Base-by-base conservation (phyloP, 345 rosid species). In the Acer saccharum region DNA sequence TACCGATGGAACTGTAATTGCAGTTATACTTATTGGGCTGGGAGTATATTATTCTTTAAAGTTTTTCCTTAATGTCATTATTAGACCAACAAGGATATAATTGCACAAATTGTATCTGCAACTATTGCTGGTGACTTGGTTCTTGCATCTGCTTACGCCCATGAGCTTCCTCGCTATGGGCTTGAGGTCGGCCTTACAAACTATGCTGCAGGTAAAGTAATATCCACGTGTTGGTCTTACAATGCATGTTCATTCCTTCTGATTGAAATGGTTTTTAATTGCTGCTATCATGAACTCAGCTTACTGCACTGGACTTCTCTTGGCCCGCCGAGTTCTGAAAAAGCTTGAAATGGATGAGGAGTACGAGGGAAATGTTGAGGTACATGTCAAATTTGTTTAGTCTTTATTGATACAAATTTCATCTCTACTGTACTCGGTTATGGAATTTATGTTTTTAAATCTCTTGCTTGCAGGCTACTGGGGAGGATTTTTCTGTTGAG, bases 401-500 rank as follows among this genome's bases (percentile, higher is more conserved):
- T 39, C 4, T 64, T 39, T 2, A 4, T 50, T 39, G 67, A 58
- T 67, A 57, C 48, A 62, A 46, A 14, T 11, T 14, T 13, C 17
- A 41, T 20, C 18, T 46, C 10, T 25, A 9, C 14, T 43, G 32
- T 72, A 11, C 27, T 46, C 21, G 17, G 43, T 7, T 57, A 43
- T 43, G 35, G 12, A n/a, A 63, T 44, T 23, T 13, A 27, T 46
- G 52, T 46, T 43, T 27, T 21, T 12, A 32, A 71, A 14, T 29
- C 14, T 39, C 39, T 55, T 67, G 18, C 69, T 67, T 27, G 69
- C 81, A 91, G 94, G 94, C 91, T 13, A 77, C 85, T 21, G 97
- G 97, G 3, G 97, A 90, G 87, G 97, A 92, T 76, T 90, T 52
- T 10, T 89, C 91, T 2, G 91, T 92, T 20, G 97, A 92, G 54